A percentile compares a stretch with the other conserved stretches of the same genome.
These are phyloP conservation scores for Amaranthus cruentus DNA, from an alignment of 148 eudicot genomes.

Conservation along the genomic window DNA sequence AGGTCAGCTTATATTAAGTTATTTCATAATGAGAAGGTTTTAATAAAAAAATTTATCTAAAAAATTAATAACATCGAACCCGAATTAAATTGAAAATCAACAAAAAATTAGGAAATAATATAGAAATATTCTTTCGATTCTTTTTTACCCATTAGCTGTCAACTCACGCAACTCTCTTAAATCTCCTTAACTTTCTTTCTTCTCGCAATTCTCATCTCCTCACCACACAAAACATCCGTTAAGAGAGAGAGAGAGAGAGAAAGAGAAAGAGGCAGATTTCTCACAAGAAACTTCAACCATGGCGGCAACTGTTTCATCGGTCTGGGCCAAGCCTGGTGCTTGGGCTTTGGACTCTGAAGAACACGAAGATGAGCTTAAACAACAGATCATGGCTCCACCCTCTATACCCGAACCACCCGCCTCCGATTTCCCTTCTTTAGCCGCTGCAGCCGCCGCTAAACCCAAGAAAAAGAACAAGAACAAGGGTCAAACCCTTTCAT, in stretches of 20 bases:
- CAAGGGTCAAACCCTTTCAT: constrained; percentile 53
- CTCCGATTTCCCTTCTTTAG: constrained; percentile 56
- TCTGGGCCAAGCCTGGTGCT: constrained; percentile 79
- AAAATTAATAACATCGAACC: too few species aligned
- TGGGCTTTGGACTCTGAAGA: constrained; percentile 96
- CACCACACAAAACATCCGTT: not conserved
- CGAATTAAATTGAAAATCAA: not conserved
- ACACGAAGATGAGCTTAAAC: constrained; percentile 57
- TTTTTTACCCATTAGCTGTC: not conserved
- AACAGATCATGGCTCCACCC: constrained; percentile 21
- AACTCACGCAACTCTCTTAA: constrained; percentile 5
- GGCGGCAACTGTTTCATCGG: constrained; percentile 78
- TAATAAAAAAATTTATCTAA: too few species aligned
- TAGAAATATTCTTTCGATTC: not conserved
- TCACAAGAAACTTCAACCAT: constrained; percentile 25
- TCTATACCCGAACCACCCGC: constrained; percentile 29
- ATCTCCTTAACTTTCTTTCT: not conserved
- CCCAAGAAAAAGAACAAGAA: constrained; percentile 87
- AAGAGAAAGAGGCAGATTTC: constrained; percentile 8
- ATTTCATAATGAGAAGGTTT: too few species aligned
- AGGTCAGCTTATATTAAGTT: too few species aligned
- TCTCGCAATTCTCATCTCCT: not conserved
- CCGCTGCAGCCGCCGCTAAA: constrained; percentile 59
- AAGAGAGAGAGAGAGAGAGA: constrained; percentile 27
- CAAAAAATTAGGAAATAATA: not conserved